These are phyloP conservation scores for Zygosaccharomyces bisporus DNA, from an alignment of 805 yeast species.

Conservation along the genomic window DNA sequence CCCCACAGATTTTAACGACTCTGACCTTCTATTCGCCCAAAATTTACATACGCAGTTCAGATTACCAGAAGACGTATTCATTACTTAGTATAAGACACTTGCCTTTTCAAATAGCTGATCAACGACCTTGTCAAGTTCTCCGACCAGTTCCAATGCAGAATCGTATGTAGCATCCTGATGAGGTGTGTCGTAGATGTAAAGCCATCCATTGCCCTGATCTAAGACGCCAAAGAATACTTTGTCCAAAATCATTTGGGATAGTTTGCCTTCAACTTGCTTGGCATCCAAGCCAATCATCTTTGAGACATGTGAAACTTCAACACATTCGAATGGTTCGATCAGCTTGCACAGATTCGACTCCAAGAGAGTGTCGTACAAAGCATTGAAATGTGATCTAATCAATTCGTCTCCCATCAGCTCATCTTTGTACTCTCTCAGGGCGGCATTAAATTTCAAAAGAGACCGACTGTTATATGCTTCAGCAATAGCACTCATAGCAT, in stretches of 20 bases:
- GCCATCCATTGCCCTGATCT: slow-evolving; percentile 98
- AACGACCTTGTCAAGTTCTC: slow-evolving; percentile 81
- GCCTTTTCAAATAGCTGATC: slow-evolving; percentile 94
- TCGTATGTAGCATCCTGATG: slow-evolving; percentile 84
- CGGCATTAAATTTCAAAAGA: slow-evolving; percentile 83
- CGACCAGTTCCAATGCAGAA: slow-evolving; percentile 79
- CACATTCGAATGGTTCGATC: slow-evolving; percentile 93
- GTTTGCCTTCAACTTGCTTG: slow-evolving; percentile 87
- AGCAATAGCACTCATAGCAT: slow-evolving; percentile 93
- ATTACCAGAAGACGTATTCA: slow-evolving; percentile 69
- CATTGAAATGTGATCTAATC: slow-evolving; percentile 86
- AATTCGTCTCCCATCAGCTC: slow-evolving; percentile 85
- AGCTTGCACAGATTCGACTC: slow-evolving; percentile 92
- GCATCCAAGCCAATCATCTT: slow-evolving; percentile 81
- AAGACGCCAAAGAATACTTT: slow-evolving; percentile 92
- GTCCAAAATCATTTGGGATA: slow-evolving; percentile 95
- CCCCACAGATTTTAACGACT: slow-evolving; percentile 68
- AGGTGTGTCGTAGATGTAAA: slow-evolving; percentile 86
- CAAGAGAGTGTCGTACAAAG: slow-evolving; percentile 85
- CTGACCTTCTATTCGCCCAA: slow-evolving; percentile 69
- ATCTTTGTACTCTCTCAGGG: slow-evolving; percentile 61
- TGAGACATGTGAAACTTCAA: slow-evolving; percentile 88
- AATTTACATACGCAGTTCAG: slow-evolving; percentile 50
- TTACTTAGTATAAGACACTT: slow-evolving; percentile 60
- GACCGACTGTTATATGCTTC: slow-evolving; percentile 87